These are phyloP conservation scores for Leccinum variicolor DNA, from an alignment of 768 basidiomycete species.

Conservation along the genomic window DNA sequence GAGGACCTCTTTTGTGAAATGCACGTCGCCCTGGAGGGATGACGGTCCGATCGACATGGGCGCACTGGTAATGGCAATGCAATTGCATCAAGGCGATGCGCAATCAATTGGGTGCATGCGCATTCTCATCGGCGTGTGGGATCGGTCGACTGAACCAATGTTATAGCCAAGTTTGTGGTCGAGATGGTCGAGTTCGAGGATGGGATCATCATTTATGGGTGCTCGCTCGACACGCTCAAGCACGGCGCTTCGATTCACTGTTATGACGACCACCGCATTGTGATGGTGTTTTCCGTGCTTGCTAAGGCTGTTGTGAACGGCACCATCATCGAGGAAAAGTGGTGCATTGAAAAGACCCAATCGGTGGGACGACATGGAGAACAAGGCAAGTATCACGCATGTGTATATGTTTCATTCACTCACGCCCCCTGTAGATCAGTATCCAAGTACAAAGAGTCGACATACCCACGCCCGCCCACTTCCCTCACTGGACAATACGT, in stretches of 20 bases:
- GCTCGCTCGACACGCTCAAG: slow-evolving; percentile 57
- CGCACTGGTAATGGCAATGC: slow-evolving; percentile 83
- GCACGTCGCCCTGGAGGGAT: slow-evolving; percentile 93
- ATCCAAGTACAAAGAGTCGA: too few species aligned
- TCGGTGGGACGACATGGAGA: slow-evolving; percentile 98
- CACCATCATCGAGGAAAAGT: slow-evolving; percentile 92
- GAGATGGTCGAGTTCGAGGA: slow-evolving; percentile 90
- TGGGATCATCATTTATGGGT: slow-evolving; percentile 89
- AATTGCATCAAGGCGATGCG: slow-evolving; percentile 97
- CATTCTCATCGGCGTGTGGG: too few species aligned
- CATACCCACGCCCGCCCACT: too few species aligned
- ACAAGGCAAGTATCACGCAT: slow-evolving; percentile 58
- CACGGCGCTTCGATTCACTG: slow-evolving; percentile 80
- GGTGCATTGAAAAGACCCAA: slow-evolving; percentile 99
- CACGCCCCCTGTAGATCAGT: too few species aligned
- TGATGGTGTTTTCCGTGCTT: slow-evolving; percentile 96
- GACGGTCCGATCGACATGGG: slow-evolving; percentile 79
- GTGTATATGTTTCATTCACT: too few species aligned
- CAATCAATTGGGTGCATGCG: slow-evolving; percentile 75
- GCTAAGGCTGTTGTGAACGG: slow-evolving; percentile 57
- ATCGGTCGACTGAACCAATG: neutral
- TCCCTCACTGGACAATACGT: too few species aligned
- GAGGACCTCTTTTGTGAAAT: slow-evolving; percentile 89
- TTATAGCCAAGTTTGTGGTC: slow-evolving; percentile 87
- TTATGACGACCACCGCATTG: slow-evolving; percentile 98